Evolutionary conservation across 1,284 basidiomycete genomes (phyloP), one percentile per base, ranked within the genome.

Genomic region (Omphalotus olearius): DNA sequence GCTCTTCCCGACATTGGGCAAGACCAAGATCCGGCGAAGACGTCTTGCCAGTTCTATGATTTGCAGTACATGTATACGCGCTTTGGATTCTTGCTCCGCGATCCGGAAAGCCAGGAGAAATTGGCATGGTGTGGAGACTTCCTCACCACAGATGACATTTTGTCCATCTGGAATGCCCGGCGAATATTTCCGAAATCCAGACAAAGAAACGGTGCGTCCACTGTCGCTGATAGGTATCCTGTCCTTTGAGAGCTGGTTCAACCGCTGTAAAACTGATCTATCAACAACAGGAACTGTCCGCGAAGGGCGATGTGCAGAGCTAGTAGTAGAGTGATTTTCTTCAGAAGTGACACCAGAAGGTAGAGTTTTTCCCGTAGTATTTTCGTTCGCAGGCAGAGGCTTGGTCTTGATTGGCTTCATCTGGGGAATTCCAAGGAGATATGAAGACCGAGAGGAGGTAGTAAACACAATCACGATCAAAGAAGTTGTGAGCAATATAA

Each of bases 1-100:
- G 52, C 72, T 74, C 49, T 72, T 73, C 6, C 73, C 75, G 0
- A 78, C 76, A 46, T 76, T 76, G 4, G 79, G 79, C 2, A 81
- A 65, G 7, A 81, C 74, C 17, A 81, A 66, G 3, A 73, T 79
- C 1, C 78, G 70, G 53, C 74, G 69, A 20, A 82, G 67, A 13
- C 52, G 57, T 37, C 59, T 58, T 0, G 78, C 73, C 6, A 81
- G 69, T 10, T 62, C 58, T 2, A 69, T 50, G 50, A 81, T 64
- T 53, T 79, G 73, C 11, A 64, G 52, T 7, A 82, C 61, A 58
- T 80, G 78, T 1, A 71, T 59, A 11, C 74, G 70, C 2, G 75
- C 72, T 55, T 76, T 75, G 43, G 76, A 74, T 56, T 78, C 75
- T 52, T 75, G 75, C 61, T 77, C 77, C 13, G 68, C 66, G 30